These are phyloP conservation scores for Pisolithus sp. DNA, from an alignment of 768 basidiomycete species.

Conservation along the genomic window DNA sequence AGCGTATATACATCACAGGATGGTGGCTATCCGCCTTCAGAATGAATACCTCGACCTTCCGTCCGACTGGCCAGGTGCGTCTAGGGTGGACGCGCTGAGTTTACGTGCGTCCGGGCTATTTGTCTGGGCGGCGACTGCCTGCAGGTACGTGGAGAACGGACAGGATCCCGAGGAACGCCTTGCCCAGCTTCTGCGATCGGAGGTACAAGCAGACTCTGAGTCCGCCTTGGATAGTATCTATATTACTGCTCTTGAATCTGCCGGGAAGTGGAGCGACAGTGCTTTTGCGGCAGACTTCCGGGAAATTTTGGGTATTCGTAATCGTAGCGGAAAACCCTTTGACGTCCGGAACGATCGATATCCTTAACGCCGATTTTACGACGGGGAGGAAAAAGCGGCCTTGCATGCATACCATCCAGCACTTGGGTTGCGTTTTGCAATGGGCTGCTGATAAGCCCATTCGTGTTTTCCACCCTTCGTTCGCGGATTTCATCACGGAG, in stretches of 20 bases:
- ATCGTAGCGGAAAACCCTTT: conserved; percentile 26
- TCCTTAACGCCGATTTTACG: conserved; percentile 15
- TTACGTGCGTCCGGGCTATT: conserved; percentile 28
- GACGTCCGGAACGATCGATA: conserved; percentile 19
- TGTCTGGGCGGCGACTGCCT: conserved; percentile 29
- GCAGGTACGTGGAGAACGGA: conserved; percentile 24
- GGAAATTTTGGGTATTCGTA: conserved; percentile 26
- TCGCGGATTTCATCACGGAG: conserved; percentile 29
- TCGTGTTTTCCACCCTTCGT: conserved; percentile 28
- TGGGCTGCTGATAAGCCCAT: conserved; percentile 24
- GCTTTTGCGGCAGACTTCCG: conserved; percentile 25
- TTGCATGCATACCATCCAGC: conserved; percentile 24
- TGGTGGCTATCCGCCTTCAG: conserved; percentile 20
- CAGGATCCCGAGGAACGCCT: conserved; percentile 28
- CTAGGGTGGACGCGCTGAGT: conserved; percentile 10
- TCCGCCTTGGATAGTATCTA: conserved; percentile 25
- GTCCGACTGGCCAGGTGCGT: conserved; percentile 25
- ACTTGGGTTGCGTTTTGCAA: conserved; percentile 21
- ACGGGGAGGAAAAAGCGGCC: conserved; percentile 14
- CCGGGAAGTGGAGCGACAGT: conserved; percentile 25
- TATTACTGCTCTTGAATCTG: conserved; percentile 24
- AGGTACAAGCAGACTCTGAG: conserved; percentile 21
- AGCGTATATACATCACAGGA: conserved; percentile 20
- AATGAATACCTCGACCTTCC: conserved; percentile 23
- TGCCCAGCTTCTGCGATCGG: conserved; percentile 14